Evolutionary conservation across 345 rosid genomes (phyloP).

Genomic region (Eucalyptus caleyi): DNA sequence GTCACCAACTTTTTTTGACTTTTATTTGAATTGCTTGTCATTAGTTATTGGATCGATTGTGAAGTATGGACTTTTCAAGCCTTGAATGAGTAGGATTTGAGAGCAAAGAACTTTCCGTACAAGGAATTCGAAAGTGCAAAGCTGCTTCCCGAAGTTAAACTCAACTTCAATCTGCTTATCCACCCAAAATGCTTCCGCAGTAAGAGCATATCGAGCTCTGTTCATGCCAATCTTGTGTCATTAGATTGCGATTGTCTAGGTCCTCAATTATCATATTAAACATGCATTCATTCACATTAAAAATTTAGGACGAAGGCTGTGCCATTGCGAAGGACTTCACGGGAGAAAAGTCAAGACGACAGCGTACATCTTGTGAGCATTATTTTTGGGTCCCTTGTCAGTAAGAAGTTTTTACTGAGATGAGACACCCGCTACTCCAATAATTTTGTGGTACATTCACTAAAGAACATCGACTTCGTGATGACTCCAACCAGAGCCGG

Average conservation of each 20-base stretch:
- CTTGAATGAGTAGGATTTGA: neutral
- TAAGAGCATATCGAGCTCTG: neutral
- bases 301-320: neutral
- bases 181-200: neutral
- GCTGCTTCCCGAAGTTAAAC: neutral
- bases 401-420: neutral
- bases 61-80: neutral
- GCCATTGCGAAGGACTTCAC: neutral
- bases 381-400: neutral
- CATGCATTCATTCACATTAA: neutral
- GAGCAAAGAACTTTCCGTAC: neutral
- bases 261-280: neutral
- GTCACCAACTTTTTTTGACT: neutral
- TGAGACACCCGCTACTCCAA: neutral
- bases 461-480: neutral
- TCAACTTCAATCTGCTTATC: neutral
- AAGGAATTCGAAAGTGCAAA: neutral
- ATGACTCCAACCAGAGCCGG: neutral
- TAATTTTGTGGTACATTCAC: neutral
- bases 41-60: neutral
- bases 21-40: neutral
- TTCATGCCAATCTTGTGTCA: neutral
- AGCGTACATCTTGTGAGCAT: neutral
- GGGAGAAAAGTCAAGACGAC: neutral
- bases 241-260: neutral